Conservation (phyloP, 2,329 filamentous ascomycete genomes). For the Trichoderma lentiforme region DNA sequence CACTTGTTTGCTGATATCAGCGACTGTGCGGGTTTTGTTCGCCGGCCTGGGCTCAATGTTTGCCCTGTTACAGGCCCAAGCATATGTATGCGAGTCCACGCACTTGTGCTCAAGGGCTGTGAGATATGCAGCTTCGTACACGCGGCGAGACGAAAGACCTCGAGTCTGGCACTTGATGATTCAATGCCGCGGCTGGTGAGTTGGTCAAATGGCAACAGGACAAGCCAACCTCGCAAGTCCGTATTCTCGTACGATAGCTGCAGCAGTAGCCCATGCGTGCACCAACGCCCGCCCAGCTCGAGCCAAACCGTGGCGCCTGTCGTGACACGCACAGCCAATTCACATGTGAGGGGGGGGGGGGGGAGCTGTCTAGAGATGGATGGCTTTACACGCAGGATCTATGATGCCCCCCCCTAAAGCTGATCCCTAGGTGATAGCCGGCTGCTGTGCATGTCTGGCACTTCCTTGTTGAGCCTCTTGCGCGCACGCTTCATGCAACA, state of each 20-base stretch:
- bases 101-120: not conserved
- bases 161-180: not conserved
- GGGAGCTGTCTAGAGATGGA: not conserved
- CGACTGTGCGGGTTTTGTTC: not conserved
- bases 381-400: not conserved
- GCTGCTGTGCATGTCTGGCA: not conserved
- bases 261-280: constrained; percentile 4
- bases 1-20: not conserved
- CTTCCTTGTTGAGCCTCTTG: constrained; percentile 3
- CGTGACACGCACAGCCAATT: not conserved
- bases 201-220: not conserved
- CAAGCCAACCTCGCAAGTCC: not conserved
- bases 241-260: constrained; percentile 8
- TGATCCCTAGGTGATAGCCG: not conserved
- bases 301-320: not conserved
- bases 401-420: not conserved
- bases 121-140: not conserved
- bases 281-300: not conserved
- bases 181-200: not conserved
- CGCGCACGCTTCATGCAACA: not conserved
- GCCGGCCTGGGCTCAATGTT: not conserved
- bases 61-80: not conserved
- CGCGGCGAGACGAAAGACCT: not conserved
- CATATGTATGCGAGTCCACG: not conserved
- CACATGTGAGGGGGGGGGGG: not conserved